Evolutionary conservation across 2,329 filamentous ascomycete genomes (phyloP).

Genomic region (Fusarium sp.): DNA sequence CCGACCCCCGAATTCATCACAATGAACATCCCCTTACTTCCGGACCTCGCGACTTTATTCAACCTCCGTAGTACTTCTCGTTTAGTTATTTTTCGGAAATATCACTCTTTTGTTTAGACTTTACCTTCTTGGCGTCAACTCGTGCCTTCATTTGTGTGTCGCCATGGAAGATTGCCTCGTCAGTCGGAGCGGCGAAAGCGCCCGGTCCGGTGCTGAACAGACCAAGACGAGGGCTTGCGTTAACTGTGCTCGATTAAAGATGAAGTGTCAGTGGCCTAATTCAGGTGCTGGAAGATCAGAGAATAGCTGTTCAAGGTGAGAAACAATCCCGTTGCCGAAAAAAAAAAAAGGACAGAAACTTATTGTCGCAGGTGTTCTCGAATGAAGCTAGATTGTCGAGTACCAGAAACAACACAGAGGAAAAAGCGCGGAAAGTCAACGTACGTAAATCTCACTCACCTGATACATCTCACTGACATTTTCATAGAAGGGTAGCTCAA

Average conservation of each 20-base stretch:
- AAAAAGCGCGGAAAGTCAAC: conserved; percentile 54
- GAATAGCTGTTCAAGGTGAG: conserved; percentile 46
- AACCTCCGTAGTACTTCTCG: neutral
- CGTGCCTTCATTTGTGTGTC: neutral
- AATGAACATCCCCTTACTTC: conserved; percentile 17
- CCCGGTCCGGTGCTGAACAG: conserved; percentile 2
- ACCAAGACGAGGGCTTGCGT: conserved; percentile 49
- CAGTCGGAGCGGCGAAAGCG: conserved; percentile 15
- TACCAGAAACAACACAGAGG: conserved; percentile 50
- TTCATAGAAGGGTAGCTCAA: conserved; percentile 51
- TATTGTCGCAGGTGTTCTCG: conserved; percentile 47
- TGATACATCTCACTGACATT: neutral
- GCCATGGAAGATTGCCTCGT: conserved; percentile 40
- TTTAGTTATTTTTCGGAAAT: conserved; percentile 1
- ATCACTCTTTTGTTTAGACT: neutral
- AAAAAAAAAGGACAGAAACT: neutral
- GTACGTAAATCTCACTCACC: conserved; percentile 27
- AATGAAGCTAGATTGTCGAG: conserved; percentile 50
- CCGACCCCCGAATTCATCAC: conserved; percentile 36
- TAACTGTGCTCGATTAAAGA: conserved; percentile 52
- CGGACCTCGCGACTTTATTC: conserved; percentile 3
- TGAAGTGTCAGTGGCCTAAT: conserved; percentile 52
- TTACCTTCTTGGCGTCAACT: neutral
- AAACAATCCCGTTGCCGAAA: neutral
- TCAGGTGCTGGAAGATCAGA: conserved; percentile 35